phyloP scores from a whole-genome alignment of 148 eudicot species.

The Cornus florida region DNA sequence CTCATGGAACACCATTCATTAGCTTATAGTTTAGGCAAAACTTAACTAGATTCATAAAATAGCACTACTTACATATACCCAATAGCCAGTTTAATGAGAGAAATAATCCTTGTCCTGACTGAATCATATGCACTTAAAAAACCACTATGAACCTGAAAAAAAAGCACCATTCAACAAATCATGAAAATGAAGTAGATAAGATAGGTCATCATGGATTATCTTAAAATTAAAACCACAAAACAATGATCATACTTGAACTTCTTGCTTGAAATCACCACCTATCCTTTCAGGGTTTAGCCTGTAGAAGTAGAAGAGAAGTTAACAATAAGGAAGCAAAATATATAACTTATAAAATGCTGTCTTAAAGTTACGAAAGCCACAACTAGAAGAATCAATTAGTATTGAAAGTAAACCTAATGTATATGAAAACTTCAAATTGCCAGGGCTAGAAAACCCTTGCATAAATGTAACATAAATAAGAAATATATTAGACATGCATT shows the following conservation, averaged over 20 bases:
- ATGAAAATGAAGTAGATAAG: neutral
- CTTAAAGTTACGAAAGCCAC: neutral
- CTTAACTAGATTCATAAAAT: slow-evolving; percentile 1
- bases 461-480: slow-evolving; percentile 3
- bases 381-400: neutral
- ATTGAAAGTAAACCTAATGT: neutral
- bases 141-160: slow-evolving; percentile 85
- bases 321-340: slow-evolving; percentile 17
- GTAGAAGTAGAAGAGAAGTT: slow-evolving; percentile 19
- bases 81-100: slow-evolving; percentile 67
- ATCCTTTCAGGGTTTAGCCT: slow-evolving; percentile 96
- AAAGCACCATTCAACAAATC: slow-evolving; percentile 6
- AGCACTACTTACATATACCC: slow-evolving; percentile 54
- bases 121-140: slow-evolving; percentile 97
- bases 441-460: neutral
- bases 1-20: neutral
- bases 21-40: neutral
- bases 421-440: neutral
- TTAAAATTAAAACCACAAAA: neutral
- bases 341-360: neutral
- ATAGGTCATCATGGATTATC: neutral
- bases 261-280: slow-evolving; percentile 92
- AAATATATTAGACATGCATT: neutral
- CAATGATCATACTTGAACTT: slow-evolving; percentile 69
- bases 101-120: slow-evolving; percentile 74